Conservation (phyloP, 2,329 filamentous ascomycete genomes). For the Exophiala aquamarina region DNA sequence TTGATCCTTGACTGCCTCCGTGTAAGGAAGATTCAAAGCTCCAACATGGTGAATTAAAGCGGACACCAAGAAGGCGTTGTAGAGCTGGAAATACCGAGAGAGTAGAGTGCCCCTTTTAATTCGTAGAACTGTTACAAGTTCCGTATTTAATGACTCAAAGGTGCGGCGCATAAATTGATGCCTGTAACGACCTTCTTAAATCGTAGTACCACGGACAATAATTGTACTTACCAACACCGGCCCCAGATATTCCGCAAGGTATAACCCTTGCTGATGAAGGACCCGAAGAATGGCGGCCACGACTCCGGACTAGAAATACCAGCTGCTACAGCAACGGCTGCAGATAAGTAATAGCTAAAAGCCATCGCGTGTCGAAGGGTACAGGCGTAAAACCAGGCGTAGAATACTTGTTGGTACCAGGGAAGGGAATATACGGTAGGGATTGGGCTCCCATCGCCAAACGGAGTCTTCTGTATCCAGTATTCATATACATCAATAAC, state of each 20-base stretch:
- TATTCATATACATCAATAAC: slow-evolving; percentile 15
- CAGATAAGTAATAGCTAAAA: slow-evolving; percentile 14
- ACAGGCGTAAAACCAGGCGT: slow-evolving; percentile 8
- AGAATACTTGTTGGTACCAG: slow-evolving; percentile 8
- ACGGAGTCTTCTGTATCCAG: slow-evolving; percentile 3
- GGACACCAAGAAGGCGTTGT: slow-evolving; percentile 20
- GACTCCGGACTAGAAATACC: slow-evolving; percentile 10
- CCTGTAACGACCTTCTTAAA: no score
- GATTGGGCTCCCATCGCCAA: background rate
- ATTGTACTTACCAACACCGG: slow-evolving; percentile 11
- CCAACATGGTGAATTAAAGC: slow-evolving; percentile 17
- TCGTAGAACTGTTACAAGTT: slow-evolving; percentile 2
- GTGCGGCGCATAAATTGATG: slow-evolving; percentile 18
- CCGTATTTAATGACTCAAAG: slow-evolving; percentile 11
- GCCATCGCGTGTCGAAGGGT: slow-evolving; percentile 11
- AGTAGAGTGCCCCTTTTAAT: slow-evolving; percentile 9
- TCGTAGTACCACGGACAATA: no score
- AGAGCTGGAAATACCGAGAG: slow-evolving; percentile 20
- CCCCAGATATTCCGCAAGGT: slow-evolving; percentile 20
- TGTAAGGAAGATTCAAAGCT: slow-evolving; percentile 16
- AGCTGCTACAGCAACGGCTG: slow-evolving; percentile 6
- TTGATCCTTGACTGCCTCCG: slow-evolving; percentile 10
- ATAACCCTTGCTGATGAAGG: slow-evolving; percentile 14
- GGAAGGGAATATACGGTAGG: slow-evolving; percentile 12
- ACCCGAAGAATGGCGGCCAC: slow-evolving; percentile 22